These are phyloP conservation scores for Artemisia annua DNA, from an alignment of 129 eudicot genomes.

Conservation along the genomic window DNA sequence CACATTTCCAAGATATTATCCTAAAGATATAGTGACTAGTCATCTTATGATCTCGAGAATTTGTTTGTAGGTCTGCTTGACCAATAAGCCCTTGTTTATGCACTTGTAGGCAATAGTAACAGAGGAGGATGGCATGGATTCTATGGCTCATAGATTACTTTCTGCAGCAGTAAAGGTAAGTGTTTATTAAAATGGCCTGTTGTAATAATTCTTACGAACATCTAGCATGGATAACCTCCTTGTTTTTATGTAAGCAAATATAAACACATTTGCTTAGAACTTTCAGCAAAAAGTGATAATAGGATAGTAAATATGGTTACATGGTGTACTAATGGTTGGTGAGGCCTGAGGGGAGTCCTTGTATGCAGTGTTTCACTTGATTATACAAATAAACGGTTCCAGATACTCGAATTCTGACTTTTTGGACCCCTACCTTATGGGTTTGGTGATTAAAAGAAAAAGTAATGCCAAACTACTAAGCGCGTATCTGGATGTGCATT, in stretches of 20 bases:
- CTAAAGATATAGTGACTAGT: constrained; percentile 3
- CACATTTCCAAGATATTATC: not conserved
- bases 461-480: not conserved
- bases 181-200: not conserved
- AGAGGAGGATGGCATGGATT: constrained; percentile 98
- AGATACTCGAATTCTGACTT: not conserved
- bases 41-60: constrained; percentile 1
- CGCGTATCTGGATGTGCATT: not conserved
- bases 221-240: not conserved
- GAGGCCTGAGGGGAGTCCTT: not conserved
- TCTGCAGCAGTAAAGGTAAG: constrained; percentile 90
- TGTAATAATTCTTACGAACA: constrained; percentile 1
- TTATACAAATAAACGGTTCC: not conserved
- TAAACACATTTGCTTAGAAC: too few species aligned
- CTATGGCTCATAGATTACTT: constrained; percentile 90
- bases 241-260: too few species aligned
- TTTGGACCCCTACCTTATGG: not conserved
- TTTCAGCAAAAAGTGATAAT: not conserved
- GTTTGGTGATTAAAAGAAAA: not conserved
- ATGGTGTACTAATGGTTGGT: too few species aligned
- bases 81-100: constrained; percentile 13
- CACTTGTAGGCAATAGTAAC: constrained; percentile 76
- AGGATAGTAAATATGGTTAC: not conserved
- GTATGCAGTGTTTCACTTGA: not conserved
- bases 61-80: not conserved